Evolutionary conservation across 1,284 basidiomycete genomes (phyloP), one percentile per base, ranked within the genome.

Genomic region (Baeospora myosura): DNA sequence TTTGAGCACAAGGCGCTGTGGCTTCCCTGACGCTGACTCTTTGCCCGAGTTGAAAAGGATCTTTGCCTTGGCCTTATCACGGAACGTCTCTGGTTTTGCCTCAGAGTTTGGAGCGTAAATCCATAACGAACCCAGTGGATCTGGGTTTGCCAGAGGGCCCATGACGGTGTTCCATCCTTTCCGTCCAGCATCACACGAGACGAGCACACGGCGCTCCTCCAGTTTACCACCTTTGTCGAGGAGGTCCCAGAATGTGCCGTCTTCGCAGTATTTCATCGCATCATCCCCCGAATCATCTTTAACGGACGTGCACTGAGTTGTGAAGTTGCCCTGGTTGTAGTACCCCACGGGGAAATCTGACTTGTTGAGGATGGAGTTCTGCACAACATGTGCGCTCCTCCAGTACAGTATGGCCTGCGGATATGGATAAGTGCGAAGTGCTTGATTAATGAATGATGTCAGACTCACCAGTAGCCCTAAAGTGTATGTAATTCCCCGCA

Each of bases 111-210:
- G 57, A 11, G 54, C 51, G 47, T 69, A 65, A 0, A 71, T 41
- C 63, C 74, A 79, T 14, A 79, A 55, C 6, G 62, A 55, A 0
- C 72, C 77, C n/a, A 54, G 65, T 12, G 74, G 72, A 16, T 57
- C 52, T 3, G 77, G 75, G 46, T 78, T 59, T 3, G 50, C 53
- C 43, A 81, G 52, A 4, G 79, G 78, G 0, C 78, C 78, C 73
- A 81, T 77, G 42, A 81, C 76, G 6, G 77, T 80, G 53, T 81
- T 81, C 78, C 79, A 81, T 33, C 64, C 56, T 40, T 63, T 64
- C 0, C 76, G 63, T 36, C 65, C 66, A 1, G 70, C 64, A 51
- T 81, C 78, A 43, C 78, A 81, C 43, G 68, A 71, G 30, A 74
- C 48, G 16, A 80, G 54, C 8, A 80, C 52, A 30, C 64, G 60